These are phyloP conservation scores for Verticillium isaacii DNA, from an alignment of 2,329 filamentous ascomycete genomes.

Conservation along the genomic window DNA sequence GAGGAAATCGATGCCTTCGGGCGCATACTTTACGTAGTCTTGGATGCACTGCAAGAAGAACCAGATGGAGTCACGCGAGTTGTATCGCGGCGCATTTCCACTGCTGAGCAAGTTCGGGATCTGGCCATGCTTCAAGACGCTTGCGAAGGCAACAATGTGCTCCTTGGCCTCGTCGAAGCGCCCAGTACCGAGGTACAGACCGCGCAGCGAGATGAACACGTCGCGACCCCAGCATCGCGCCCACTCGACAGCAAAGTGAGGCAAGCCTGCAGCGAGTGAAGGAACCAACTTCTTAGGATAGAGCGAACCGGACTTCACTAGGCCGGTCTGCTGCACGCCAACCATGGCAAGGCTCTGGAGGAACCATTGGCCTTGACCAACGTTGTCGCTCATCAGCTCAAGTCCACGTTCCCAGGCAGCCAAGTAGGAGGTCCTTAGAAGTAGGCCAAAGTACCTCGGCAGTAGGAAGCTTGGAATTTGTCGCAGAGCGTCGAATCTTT, in stretches of 20 bases:
- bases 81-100: slow-evolving; percentile 84
- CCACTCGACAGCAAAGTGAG: slow-evolving; percentile 92
- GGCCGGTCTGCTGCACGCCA: slow-evolving; percentile 84
- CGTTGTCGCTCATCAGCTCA: slow-evolving; percentile 71
- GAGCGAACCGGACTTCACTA: slow-evolving; percentile 83
- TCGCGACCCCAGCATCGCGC: slow-evolving; percentile 96
- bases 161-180: slow-evolving; percentile 85
- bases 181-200: slow-evolving; percentile 85
- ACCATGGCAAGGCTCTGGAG: slow-evolving; percentile 85
- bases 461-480: slow-evolving; percentile 83
- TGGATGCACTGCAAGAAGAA: slow-evolving; percentile 97
- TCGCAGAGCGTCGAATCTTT: slow-evolving; percentile 81
- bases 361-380: slow-evolving; percentile 81
- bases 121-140: slow-evolving; percentile 97
- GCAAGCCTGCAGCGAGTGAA: slow-evolving; percentile 84
- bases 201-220: slow-evolving; percentile 91
- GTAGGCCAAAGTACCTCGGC: slow-evolving; percentile 87
- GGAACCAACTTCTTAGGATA: slow-evolving; percentile 83
- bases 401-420: slow-evolving; percentile 76
- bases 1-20: slow-evolving; percentile 69
- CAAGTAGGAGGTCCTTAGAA: slow-evolving; percentile 81
- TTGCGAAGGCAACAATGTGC: slow-evolving; percentile 91
- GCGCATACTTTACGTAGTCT: slow-evolving; percentile 80
- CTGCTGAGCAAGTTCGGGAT: slow-evolving; percentile 90
- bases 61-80: slow-evolving; percentile 94